Evolutionary conservation across 345 rosid genomes (phyloP).

Genomic region (Acer campestre): DNA sequence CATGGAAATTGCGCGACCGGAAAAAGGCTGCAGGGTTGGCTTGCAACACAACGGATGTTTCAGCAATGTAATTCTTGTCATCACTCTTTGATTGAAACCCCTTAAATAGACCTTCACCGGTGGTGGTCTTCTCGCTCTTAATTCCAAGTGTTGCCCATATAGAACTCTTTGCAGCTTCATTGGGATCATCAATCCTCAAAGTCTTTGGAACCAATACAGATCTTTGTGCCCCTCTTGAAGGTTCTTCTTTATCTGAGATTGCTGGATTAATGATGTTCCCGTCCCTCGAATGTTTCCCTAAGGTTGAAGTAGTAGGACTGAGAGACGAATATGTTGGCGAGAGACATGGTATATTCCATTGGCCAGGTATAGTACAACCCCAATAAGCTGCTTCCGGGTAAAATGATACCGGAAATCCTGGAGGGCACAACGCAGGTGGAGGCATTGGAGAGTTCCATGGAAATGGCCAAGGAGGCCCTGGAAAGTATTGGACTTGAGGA

Average conservation of each 20-base stretch:
- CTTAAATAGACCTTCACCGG: constrained; percentile 42
- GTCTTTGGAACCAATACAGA: constrained; percentile 38
- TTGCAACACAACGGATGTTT: constrained; percentile 45
- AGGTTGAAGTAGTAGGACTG: constrained; percentile 31
- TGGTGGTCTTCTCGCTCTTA: constrained; percentile 35
- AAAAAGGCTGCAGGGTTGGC: constrained; percentile 81
- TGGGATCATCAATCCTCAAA: constrained; percentile 42
- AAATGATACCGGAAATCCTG: constrained; percentile 43
- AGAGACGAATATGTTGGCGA: constrained; percentile 33
- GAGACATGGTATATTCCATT: constrained; percentile 20
- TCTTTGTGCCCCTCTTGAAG: constrained; percentile 20
- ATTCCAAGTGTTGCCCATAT: constrained; percentile 45
- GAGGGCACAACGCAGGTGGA: constrained; percentile 35
- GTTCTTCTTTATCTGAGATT: constrained; percentile 22
- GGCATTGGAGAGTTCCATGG: constrained; percentile 46
- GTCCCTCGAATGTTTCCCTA: constrained; percentile 74
- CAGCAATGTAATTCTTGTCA: constrained; percentile 28
- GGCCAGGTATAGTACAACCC: constrained; percentile 41
- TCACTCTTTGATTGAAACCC: constrained; percentile 48
- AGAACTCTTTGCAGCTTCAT: constrained; percentile 39
- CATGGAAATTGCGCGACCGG: constrained; percentile 68
- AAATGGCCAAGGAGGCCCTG: constrained; percentile 52
- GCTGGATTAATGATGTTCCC: constrained; percentile 28
- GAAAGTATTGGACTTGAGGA: constrained; percentile 31
- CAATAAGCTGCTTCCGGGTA: constrained; percentile 53